Base-by-base conservation (phyloP, 163 green algal species). In the Scenedesmus sp. region DNA sequence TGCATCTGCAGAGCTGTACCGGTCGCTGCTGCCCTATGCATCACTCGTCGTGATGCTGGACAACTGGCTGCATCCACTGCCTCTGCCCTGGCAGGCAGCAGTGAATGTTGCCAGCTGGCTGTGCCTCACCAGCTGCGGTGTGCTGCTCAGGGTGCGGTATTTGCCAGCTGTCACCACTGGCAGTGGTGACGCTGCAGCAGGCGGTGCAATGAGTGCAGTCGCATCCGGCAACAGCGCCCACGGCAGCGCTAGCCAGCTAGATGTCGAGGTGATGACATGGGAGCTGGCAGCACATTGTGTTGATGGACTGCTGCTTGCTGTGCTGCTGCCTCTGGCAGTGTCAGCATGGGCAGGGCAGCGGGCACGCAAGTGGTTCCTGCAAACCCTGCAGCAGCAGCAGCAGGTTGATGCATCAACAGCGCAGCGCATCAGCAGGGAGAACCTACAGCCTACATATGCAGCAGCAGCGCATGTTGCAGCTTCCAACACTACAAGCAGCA, bases 381-480 rank as follows among this genome's bases (percentile, higher is more conserved):
- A 76, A 76, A 76, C 65, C 7, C 53, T 78, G 26, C 79, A 56
- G 26, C n/a, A 42, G 80, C 81, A 70, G n/a, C 81, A 70, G 81
- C 81, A 70, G 81, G 26, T 76, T 37, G 65, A 20, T 20, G 7
- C 7, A 37, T 37, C 65, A 1, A 37, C 65, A 76, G 30, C 65
- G 30, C 65, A 37, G 65, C 65, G 65, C 12, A 76, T 76, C 24
- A 24, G 16, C 30, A 76, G 65, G 18, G 65, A 76, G 30, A 26
- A 40, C 65, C 26, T 42, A 30, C 65, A 76, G 65, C 65, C 65
- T 40, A 30, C 65, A 76, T 26, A 30, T 2, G 65, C 65, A 40
- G 65, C 65, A 76, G 65, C 65, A 37, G 40, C 65, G 30, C 40
- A 72, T 72, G 24, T 35, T 33, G 24, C 24, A 72, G 65, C 65